Percentiles rank a stretch among this genome's conserved stretches.
phyloP scores from a whole-genome alignment of 768 basidiomycete genomes.

The Scleroderma citrinum region DNA sequence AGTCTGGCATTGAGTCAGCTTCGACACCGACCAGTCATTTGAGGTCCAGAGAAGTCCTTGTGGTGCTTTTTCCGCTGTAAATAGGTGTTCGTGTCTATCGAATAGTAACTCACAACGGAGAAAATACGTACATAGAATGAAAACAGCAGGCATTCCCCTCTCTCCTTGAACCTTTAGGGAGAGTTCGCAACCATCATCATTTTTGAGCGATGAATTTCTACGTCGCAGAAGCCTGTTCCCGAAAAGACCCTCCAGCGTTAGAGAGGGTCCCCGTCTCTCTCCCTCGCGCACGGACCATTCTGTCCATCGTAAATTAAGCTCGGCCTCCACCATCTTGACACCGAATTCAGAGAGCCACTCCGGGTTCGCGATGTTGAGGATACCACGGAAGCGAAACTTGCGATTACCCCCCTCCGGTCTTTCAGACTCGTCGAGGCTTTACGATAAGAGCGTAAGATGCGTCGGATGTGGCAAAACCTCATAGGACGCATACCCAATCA shows the following conservation, averaged over 20 bases:
- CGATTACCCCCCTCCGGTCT: slow-evolving; percentile 24
- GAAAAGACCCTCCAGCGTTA: slow-evolving; percentile 36
- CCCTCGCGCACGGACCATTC: slow-evolving; percentile 21
- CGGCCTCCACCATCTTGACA: slow-evolving; percentile 33
- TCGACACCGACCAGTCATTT: slow-evolving; percentile 22
- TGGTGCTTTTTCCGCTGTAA: slow-evolving; percentile 21
- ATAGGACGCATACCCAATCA: slow-evolving; percentile 19
- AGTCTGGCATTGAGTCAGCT: neutral
- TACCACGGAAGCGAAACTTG: slow-evolving; percentile 45
- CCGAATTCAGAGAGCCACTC: slow-evolving; percentile 49
- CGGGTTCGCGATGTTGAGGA: slow-evolving; percentile 40
- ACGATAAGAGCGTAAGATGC: slow-evolving; percentile 4
- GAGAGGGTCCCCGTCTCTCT: slow-evolving; percentile 13
- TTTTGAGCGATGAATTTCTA: slow-evolving; percentile 9
- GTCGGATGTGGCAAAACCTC: neutral
- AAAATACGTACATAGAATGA: slow-evolving; percentile 32
- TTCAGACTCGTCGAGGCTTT: slow-evolving; percentile 47
- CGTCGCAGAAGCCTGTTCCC: slow-evolving; percentile 9
- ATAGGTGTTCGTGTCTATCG: neutral
- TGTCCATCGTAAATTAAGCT: slow-evolving; percentile 38
- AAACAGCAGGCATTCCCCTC: slow-evolving; percentile 36
- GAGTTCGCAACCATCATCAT: slow-evolving; percentile 23
- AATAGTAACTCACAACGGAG: neutral
- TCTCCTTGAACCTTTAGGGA: slow-evolving; percentile 38
- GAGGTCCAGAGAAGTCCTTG: slow-evolving; percentile 29